Conservation (phyloP, 2,329 filamentous ascomycete species). For the Ustulina deusta region DNA sequence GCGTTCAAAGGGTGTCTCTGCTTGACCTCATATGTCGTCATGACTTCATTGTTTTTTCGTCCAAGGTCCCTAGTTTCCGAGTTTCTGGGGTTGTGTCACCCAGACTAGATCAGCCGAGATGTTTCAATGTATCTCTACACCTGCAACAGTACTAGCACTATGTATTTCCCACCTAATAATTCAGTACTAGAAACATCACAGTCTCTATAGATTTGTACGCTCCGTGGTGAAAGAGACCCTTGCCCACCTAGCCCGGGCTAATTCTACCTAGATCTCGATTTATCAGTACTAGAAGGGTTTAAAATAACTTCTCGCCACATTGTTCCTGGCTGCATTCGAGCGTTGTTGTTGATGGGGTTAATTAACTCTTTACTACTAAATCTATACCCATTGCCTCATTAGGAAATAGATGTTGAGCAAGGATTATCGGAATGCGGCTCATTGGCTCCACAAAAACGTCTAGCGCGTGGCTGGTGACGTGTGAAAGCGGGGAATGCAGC, state of each 20-base stretch:
- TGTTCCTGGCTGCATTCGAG: background rate
- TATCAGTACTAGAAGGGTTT: background rate
- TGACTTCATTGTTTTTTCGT: slow-evolving; percentile 19
- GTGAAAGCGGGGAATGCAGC: slow-evolving; percentile 37
- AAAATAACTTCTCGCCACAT: background rate
- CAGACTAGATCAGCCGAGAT: slow-evolving; percentile 7
- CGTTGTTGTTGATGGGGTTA: slow-evolving; percentile 10
- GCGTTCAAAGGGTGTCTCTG: slow-evolving; percentile 1
- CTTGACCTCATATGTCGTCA: slow-evolving; percentile 33
- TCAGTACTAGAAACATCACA: background rate
- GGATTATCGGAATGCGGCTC: slow-evolving; percentile 30
- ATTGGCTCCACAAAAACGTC: slow-evolving; percentile 14
- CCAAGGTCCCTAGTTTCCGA: background rate
- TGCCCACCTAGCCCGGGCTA: background rate
- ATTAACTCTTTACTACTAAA: background rate
- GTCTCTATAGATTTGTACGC: background rate
- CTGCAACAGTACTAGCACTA: background rate
- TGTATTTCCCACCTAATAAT: background rate
- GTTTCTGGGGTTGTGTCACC: slow-evolving; percentile 16
- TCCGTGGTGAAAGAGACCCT: slow-evolving; percentile 10
- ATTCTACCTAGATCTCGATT: slow-evolving; percentile 2
- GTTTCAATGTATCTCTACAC: slow-evolving; percentile 4
- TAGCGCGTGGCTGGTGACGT: slow-evolving; percentile 35
- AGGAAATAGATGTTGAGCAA: slow-evolving; percentile 22
- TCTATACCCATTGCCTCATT: slow-evolving; percentile 21